Evolutionary conservation across 2,329 filamentous ascomycete genomes (phyloP), one percentile per base, ranked within the genome.

Genomic region (Calonectria montana): DNA sequence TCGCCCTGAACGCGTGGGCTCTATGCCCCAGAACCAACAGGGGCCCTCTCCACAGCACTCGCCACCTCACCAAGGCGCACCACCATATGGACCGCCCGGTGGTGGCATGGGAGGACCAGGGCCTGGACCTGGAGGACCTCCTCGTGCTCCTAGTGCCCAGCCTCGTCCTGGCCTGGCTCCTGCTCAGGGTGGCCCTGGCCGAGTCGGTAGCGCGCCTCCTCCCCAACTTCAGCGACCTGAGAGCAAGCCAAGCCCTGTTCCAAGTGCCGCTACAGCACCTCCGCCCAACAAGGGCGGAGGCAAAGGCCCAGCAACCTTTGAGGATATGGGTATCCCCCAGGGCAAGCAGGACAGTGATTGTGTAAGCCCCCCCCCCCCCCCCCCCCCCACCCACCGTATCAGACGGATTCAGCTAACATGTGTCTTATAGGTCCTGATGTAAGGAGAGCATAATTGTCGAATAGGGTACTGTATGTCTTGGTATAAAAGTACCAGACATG

Each of bases 241-340:
- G 27, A 71, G 67, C 67, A 81, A 72, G 57, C 83, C 78, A 47
- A 81, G 74, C 67, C 77, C 78, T 71, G 77, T 81, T 48, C 77
- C 82, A 23, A 76, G 78, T 25, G 77, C 80, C n/a, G 77, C 83
- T 50, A 82, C 84, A n/a, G 82, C 83, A 9, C 77, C 82, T 18
- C 83, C 85, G 8, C 79, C 84, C 23, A 82, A 84, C 3, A 74
- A 75, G 15, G 39, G 6, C 16, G 39, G 15, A 3, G 84, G 86
- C 62, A 94, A 95, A 81, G 97, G 96, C 13, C 96, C 97, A 1
- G 94, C 97, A 78, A 98, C 97, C 0, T 99, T 99, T 82, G 96
- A 98, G 81, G 96, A 97, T 81, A 99, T 99, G 97, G 97, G 97
- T 45, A 96, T 99, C 78, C 94, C 95, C 8, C 90, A 92, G 79